Evolutionary conservation across 176 grass and related monocot species (phyloP).

Genomic region (Aegilops sharonensis): DNA sequence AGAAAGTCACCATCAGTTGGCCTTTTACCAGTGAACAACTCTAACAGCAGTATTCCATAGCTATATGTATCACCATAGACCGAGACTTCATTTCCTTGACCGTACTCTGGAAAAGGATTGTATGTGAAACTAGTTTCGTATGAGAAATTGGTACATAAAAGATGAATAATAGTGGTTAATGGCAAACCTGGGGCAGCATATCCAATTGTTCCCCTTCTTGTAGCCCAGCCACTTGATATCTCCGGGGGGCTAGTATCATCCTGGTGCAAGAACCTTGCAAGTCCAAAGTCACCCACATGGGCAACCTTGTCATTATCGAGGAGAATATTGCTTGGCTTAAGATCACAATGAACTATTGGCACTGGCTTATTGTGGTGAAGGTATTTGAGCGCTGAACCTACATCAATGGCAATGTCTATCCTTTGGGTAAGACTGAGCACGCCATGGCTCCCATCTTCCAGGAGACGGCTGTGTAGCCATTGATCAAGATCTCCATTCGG

Average conservation of each 20-base stretch:
- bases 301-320: not conserved
- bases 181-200: conserved; percentile 23
- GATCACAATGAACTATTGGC: conserved; percentile 10
- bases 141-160: not conserved
- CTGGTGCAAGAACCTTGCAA: not conserved
- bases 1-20: conserved; percentile 3
- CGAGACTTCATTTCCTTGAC: conserved; percentile 25
- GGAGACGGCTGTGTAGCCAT: not conserved
- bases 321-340: conserved; percentile 11
- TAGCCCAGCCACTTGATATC: conserved; percentile 10
- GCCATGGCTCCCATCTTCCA: not conserved
- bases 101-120: not conserved
- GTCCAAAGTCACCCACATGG: conserved; percentile 9
- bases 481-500: conserved; percentile 31
- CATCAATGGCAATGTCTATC: conserved; percentile 12
- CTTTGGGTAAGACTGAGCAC: not conserved
- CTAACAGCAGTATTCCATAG: conserved; percentile 17
- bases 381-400: not conserved
- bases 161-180: not conserved
- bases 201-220: conserved; percentile 3
- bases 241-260: not conserved
- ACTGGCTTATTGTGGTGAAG: not conserved
- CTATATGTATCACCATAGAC: conserved; percentile 16
- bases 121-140: not conserved
- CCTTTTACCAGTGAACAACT: conserved; percentile 32